A percentile compares a stretch with the other conserved stretches of the same genome.
These are phyloP conservation scores for Peronosclerospora sorghi DNA, from an alignment of 352 stramenopile species.

Conservation along the genomic window DNA sequence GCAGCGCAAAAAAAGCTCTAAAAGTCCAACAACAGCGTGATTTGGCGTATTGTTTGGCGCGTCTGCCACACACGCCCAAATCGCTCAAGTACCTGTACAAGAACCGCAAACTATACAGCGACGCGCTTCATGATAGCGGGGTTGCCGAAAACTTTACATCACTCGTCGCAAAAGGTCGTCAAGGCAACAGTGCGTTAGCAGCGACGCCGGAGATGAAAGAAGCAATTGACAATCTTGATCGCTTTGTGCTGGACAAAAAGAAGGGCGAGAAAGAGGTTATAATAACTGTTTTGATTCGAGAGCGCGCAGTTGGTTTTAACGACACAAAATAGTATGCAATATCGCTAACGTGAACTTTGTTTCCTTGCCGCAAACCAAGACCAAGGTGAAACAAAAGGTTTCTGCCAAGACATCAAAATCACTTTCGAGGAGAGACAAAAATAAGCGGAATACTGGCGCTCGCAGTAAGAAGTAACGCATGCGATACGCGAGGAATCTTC, in stretches of 20 bases:
- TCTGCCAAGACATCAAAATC: slow-evolving; percentile 12
- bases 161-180: slow-evolving; percentile 57
- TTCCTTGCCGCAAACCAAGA: slow-evolving; percentile 24
- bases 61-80: too few relatives aligned
- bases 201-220: too few relatives aligned
- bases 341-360: slow-evolving; percentile 17
- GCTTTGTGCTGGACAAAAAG: too few relatives aligned
- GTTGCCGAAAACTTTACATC: slow-evolving; percentile 87
- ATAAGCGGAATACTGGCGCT: too few relatives aligned
- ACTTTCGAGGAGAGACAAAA: slow-evolving; percentile 8
- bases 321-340: too few relatives aligned
- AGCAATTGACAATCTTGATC: too few relatives aligned
- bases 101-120: too few relatives aligned
- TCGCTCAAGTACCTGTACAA: slow-evolving; percentile 89
- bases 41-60: too few relatives aligned
- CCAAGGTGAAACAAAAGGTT: too few relatives aligned
- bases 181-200: slow-evolving; percentile 24
- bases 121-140: too few relatives aligned
- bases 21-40: too few relatives aligned
- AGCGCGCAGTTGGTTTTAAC: neutral
- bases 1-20: too few relatives aligned
- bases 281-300: neutral
- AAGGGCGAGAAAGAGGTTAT: slow-evolving; percentile 43
- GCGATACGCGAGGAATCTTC: slow-evolving; percentile 11
- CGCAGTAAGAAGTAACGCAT: slow-evolving; percentile 22